Evolutionary conservation across 1,139 yeast genomes (phyloP), one percentile per base, ranked within the genome.

Genomic region (Yamadazyma trypodendri): DNA sequence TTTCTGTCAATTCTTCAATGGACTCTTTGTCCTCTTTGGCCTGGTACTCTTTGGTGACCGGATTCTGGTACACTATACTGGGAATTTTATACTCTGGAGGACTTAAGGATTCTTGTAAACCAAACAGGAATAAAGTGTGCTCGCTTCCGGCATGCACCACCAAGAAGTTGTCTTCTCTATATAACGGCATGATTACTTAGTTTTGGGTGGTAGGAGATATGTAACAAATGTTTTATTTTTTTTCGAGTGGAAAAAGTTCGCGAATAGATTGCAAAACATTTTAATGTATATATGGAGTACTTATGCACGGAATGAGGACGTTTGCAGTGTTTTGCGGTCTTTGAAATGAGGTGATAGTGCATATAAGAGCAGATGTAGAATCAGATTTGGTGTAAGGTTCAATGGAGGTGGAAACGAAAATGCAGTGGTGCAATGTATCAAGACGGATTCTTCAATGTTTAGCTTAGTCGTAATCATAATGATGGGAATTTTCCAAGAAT

Each of bases 141-240:
- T 66, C 70, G 2, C 95, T 82, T n/a, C 96, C 96, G 1, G 95
- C 88, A 42, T 87, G 81, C 31, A 90, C 77, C 36, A 89, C 77
- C 63, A 72, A 62, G 49, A 76, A 72, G 56, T 72, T 73, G 45
- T 77, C 82, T 61, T 79, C 84, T 54, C 81, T 72, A 56, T 75
- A 79, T 46, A 75, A 71, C 15, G 83, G 82, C 81, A 79, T 78
- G 23, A 9, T 24, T 24, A 23, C 13, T 23, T 23, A 18, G 21
- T 18, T 5, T 18, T 6, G 21, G 21, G 21, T 5, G 21, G 21
- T 18, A 18, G 21, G 5, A 18, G 21, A 18, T 6, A 8, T 18
- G 8, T 23, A 23, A 9, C 24, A 20, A 20, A 6, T 23, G 24
- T 23, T 23, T 23, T 23, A 23, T 23, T 23, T 23, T 23, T 23